Evolutionary conservation across 768 basidiomycete genomes (phyloP), one percentile per base, ranked within the genome.

Genomic region (Tubosaeta sp.): DNA sequence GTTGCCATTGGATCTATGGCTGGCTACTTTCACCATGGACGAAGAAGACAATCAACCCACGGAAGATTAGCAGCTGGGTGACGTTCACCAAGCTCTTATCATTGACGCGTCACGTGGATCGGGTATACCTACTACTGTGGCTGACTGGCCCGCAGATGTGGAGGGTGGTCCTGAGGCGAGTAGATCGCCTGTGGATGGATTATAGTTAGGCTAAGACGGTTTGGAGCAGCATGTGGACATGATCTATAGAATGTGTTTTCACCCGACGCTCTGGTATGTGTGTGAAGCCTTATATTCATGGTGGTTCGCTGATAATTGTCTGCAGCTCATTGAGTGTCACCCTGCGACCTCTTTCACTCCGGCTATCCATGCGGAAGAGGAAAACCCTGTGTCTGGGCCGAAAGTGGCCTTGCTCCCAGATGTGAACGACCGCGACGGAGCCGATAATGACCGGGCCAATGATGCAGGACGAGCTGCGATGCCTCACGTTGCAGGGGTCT

Each of bases 21-120:
- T 4, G 44, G 55, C 0, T 65, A 65, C 36, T 54, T 64, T 24
- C 47, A 38, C 12, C 63, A 31, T 12, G 40, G 53, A 18, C 51
- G 51, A 43, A 43, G 3, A 13, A 27, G 6, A 25, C 6, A 10
- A 48, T 30, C 6, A 4, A 13, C 22, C 2, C 31, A 10, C n/a
- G 16, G 36, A 34, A 29, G 29, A 46, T 22, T 48, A 50, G 29
- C 4, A 7, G 48, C 9, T 55, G 55, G 63, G 18, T 31, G 1
- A 52, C 53, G 12, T 42, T 55, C 9, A 42, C 13, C 8, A 12
- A 11, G 0, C 19, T 63, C 1, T 31, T 57, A 9, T 56, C 59
- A 6, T 49, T 49, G 3, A 22, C 57, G 6, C 51, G 54, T 25
- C 36, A 14, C 3, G 44, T 0, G 35, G 49, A 41, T n/a, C 48